A percentile compares a stretch with the other conserved stretches of the same genome.
Conservation (phyloP, 306 rosid genomes). For the Sicyos baderoa region DNA sequence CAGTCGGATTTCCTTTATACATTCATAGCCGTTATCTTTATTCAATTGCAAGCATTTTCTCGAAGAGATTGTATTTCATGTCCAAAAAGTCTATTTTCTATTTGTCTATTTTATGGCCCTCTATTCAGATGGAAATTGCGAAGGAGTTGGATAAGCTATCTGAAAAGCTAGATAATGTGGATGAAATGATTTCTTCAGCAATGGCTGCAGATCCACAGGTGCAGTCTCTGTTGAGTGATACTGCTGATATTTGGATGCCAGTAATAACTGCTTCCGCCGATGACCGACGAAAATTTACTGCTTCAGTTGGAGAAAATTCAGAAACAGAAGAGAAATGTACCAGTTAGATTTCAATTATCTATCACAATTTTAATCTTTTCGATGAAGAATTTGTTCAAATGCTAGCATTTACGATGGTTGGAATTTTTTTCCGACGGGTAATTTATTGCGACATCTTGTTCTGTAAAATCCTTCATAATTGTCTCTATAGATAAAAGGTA, state of each 20-base stretch:
- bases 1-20: conserved; percentile 16
- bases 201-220: conserved; percentile 88
- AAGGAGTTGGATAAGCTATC: conserved; percentile 76
- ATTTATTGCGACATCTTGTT: not conserved
- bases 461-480: conserved; percentile 3
- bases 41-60: not conserved
- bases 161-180: conserved; percentile 70
- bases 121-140: conserved; percentile 67
- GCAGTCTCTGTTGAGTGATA: conserved; percentile 62
- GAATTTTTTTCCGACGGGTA: not conserved
- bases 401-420: not conserved
- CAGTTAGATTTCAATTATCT: conserved; percentile 23
- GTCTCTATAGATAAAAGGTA: no score
- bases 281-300: conserved; percentile 59
- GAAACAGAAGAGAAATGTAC: conserved; percentile 27
- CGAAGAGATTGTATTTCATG: not conserved
- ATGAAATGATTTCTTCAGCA: conserved; percentile 79
- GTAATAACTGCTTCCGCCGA: conserved; percentile 76
- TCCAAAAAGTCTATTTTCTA: conserved; percentile 6
- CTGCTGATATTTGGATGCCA: conserved; percentile 86
- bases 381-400: not conserved
- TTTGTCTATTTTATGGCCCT: not conserved
- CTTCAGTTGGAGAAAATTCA: conserved; percentile 32
- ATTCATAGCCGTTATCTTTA: not conserved
- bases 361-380: not conserved